phyloP scores from a whole-genome alignment of 78 protist genomes.

The Dictyostelium brefeldianum region DNA sequence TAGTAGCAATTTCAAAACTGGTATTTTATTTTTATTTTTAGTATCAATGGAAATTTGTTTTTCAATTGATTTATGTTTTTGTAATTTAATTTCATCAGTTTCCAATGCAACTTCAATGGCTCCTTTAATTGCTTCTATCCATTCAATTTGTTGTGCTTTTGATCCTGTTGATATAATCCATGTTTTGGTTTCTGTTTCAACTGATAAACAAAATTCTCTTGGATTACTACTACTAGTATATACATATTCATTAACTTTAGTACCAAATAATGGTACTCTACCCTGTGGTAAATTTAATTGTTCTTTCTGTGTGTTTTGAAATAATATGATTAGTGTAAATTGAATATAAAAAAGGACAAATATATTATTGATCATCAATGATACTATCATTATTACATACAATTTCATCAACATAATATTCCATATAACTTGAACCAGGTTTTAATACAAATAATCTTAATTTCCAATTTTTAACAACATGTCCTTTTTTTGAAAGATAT shows the following conservation, averaged over 20 bases:
- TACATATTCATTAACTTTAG: conserved; percentile 48
- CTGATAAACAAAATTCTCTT: conserved; percentile 65
- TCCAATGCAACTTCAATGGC: conserved; percentile 27
- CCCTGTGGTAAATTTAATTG: conserved; percentile 51
- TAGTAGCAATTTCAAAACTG: conserved; percentile 34
- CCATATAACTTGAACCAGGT: conserved; percentile 50
- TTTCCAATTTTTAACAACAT: conserved; percentile 81
- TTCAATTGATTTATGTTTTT: conserved; percentile 55
- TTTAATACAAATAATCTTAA: conserved; percentile 72
- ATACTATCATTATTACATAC: conserved; percentile 5
- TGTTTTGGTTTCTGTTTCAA: conserved; percentile 17
- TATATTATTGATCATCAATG: too few species aligned
- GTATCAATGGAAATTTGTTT: conserved; percentile 1
- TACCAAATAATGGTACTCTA: conserved; percentile 51
- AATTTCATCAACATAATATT: conserved; percentile 72
- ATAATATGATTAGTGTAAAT: not conserved
- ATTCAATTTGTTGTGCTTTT: conserved; percentile 33
- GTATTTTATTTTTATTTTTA: not conserved
- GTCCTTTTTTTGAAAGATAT: conserved; percentile 77
- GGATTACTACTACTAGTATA: conserved; percentile 11
- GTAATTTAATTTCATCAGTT: conserved; percentile 25
- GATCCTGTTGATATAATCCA: conserved; percentile 75
- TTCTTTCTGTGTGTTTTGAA: too few species aligned
- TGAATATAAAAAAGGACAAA: not conserved
- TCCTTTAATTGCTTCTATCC: conserved; percentile 53